phyloP scores from a whole-genome alignment of 371 early-diverging fungal genomes.

The Mucor ambiguus region DNA sequence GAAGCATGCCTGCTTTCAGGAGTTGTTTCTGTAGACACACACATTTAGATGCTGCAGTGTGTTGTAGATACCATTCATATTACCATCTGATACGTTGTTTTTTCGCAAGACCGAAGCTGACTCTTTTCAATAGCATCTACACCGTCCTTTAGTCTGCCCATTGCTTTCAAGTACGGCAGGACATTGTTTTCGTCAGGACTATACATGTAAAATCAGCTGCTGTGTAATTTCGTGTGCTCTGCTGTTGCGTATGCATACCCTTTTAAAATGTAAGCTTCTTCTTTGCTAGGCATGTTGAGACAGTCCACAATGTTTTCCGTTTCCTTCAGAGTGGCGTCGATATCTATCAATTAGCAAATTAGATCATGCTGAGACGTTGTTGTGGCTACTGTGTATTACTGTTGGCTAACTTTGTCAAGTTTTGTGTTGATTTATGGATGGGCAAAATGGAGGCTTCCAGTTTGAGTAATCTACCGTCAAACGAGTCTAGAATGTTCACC shows the following conservation, averaged over 20 bases:
- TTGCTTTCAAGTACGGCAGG: conserved; percentile 54
- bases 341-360: conserved; percentile 48
- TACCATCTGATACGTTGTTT: conserved; percentile 57
- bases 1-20: conserved; percentile 57
- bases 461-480: conserved; percentile 81
- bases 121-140: conserved; percentile 55
- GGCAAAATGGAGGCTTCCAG: conserved; percentile 84
- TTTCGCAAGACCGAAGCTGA: conserved; percentile 57
- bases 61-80: not conserved
- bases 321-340: conserved; percentile 70
- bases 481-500: conserved; percentile 74
- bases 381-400: conserved; percentile 51
- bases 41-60: too few relatives aligned
- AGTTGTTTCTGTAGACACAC: conserved; percentile 57
- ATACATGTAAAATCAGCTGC: not conserved
- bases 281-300: conserved; percentile 76
- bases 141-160: conserved; percentile 59
- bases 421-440: conserved; percentile 85
- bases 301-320: conserved; percentile 78
- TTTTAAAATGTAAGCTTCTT: conserved; percentile 70
- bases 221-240: not conserved
- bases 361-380: too few relatives aligned
- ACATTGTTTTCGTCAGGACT: conserved; percentile 60
- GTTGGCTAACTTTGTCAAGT: conserved; percentile 74
- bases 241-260: conserved; percentile 31